Percentiles rank a stretch among this genome's conserved stretches.
These are phyloP conservation scores for Saturnispora silvae DNA, from an alignment of 805 yeast species.

Conservation along the genomic window DNA sequence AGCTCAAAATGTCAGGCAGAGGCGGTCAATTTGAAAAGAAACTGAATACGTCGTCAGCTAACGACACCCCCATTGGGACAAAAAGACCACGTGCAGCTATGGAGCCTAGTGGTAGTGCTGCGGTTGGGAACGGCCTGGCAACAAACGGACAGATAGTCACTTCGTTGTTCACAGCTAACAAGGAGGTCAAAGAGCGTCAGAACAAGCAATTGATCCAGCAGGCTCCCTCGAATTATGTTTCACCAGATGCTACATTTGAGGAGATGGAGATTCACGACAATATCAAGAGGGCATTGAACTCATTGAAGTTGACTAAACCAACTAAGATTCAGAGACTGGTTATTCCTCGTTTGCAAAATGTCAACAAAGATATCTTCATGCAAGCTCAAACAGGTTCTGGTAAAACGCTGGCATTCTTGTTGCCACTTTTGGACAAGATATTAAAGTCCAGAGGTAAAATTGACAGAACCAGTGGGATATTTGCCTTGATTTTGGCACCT, in stretches of 20 bases:
- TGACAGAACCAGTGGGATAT: slow-evolving; percentile 66
- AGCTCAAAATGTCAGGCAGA: slow-evolving; percentile 39
- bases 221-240: slow-evolving; percentile 75
- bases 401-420: slow-evolving; percentile 76
- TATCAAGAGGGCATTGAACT: slow-evolving; percentile 44
- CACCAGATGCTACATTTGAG: slow-evolving; percentile 44
- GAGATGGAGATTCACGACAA: slow-evolving; percentile 57
- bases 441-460: slow-evolving; percentile 38
- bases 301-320: slow-evolving; percentile 52
- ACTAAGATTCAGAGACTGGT: slow-evolving; percentile 81
- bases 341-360: slow-evolving; percentile 44
- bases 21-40: slow-evolving; percentile 12
- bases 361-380: slow-evolving; percentile 58
- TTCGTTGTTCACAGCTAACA: slow-evolving; percentile 69
- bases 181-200: slow-evolving; percentile 36
- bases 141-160: slow-evolving; percentile 52
- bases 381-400: slow-evolving; percentile 99
- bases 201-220: slow-evolving; percentile 21
- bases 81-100: slow-evolving; percentile 1
- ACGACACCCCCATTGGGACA: slow-evolving; percentile 9
- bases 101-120: too few species aligned
- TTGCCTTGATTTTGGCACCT: slow-evolving; percentile 83
- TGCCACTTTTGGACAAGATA: slow-evolving; percentile 73
- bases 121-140: neutral
- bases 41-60: slow-evolving; percentile 7